Base-by-base conservation (phyloP, 169 alveolate species). In the Besnoitia besnoiti region DNA sequence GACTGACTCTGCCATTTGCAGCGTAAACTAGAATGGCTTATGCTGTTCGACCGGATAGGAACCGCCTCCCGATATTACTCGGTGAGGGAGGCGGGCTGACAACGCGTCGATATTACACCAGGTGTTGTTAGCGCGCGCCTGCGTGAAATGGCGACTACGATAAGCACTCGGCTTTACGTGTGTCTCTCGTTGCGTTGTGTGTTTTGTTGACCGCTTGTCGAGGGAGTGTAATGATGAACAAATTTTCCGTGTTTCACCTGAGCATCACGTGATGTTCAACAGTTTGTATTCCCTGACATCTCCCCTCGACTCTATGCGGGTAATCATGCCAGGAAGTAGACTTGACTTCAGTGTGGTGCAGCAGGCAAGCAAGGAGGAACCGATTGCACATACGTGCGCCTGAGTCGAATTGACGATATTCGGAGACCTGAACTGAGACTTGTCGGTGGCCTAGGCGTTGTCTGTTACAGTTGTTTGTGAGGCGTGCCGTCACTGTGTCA, bases 31-130 rank as follows among this genome's bases (percentile, higher is more conserved):
- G 4, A 67, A 35, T 33, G 80, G 24, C 30, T 77, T 47, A 35
- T 5, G 59, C 24, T n/a, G 88, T 80, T 77, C 55, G 93, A 44
- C 90, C 90, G 93, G 40, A 89, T 75, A 89, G 93, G 85, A 90
- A 55, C 90, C 84, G 42, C 88, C 82, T 40, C 80, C 35, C 39
- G 93, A 89, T 5, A 1, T 44, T 0, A 77, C 7, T 44, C 47
- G 79, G 79, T 89, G 93, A 89, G 33, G 89, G 89, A 79, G 82
- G 93, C 42, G 93, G 93, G 93, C 90, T 90, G 88, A 77, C 90
- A 51, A 85, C 85, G 93, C n/a, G 89, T 51, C 88, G 51, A 35
- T 89, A 89, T 40, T n/a, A n/a, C n/a, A n/a, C n/a, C n/a, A n/a
- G n/a, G n/a, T n/a, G n/a, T n/a, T n/a, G n/a, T n/a, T n/a, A n/a